A percentile compares a stretch with the other conserved stretches of the same genome.
Conservation (phyloP, 1,284 basidiomycete genomes). For the Termitomyces sp. region DNA sequence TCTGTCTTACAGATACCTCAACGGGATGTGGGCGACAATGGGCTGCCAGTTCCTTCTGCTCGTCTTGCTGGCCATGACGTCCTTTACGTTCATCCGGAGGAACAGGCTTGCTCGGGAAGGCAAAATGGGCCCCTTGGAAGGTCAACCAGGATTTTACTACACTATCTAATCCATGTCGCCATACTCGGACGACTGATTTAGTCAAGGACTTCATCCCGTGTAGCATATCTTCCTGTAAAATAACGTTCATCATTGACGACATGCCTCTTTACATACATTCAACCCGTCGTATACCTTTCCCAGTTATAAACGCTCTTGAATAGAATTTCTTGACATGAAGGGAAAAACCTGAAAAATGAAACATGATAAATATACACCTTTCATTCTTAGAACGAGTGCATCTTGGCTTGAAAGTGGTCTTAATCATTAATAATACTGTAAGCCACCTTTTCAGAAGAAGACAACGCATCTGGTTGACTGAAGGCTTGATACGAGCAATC, state of each 20-base stretch:
- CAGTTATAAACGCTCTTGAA: not conserved
- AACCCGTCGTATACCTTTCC: not conserved
- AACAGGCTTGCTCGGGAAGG: slow-evolving; percentile 26
- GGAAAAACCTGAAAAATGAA: too few relatives aligned
- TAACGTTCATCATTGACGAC: not conserved
- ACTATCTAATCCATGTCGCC: slow-evolving; percentile 20
- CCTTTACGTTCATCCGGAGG: slow-evolving; percentile 22
- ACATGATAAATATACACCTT: too few relatives aligned
- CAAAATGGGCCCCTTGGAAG: slow-evolving; percentile 24
- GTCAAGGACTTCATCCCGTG: not conserved
- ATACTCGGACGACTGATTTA: not conserved
- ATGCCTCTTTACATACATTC: not conserved
- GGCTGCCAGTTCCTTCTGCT: slow-evolving; percentile 28
- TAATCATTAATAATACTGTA: too few relatives aligned
- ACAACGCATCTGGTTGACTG: slow-evolving; percentile 64
- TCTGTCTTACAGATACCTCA: slow-evolving; percentile 20
- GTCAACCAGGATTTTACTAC: slow-evolving; percentile 26
- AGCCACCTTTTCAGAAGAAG: too few relatives aligned
- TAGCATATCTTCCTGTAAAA: not conserved
- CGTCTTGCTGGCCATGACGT: slow-evolving; percentile 21
- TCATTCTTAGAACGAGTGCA: too few relatives aligned
- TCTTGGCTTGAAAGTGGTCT: too few relatives aligned
- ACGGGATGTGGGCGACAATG: slow-evolving; percentile 30
- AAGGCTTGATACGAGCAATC: slow-evolving; percentile 57
- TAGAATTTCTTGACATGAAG: too few relatives aligned